Base-by-base conservation (phyloP, 345 rosid species). In the Ceriops zippeliana region DNA sequence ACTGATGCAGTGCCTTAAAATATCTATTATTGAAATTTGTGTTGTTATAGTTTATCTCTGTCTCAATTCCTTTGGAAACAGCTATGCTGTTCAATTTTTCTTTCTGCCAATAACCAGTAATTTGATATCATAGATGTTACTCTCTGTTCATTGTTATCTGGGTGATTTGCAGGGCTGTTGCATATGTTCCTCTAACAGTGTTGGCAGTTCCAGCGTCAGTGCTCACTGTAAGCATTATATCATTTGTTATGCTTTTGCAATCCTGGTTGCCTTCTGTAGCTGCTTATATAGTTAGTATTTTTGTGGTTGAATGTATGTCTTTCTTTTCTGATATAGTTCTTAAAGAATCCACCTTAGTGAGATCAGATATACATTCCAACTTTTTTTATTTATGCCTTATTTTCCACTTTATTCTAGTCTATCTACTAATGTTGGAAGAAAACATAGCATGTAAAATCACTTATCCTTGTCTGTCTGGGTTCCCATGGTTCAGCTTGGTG, bases 201-300 rank as follows among this genome's bases (percentile, higher is more conserved):
- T 83, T 96, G 83, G 99, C 99, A 16, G 99, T 96, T 81, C 99
- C 99, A 67, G 99, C 98, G 38, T 92, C 99, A 11, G 90, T 96
- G 62, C 96, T 96, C 32, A 90, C 99, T 47, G 99, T 96, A 86
- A 89, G 89, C 63, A 65, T 61, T 54, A 38, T 51, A 61, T 35
- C 53, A 53, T 51, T 38, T 35, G 9, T 11, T 21, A 57, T 72
- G 51, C 52, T 63, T 69, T 49, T 61, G 52, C 67, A 31, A 63
- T 53, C 34, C 26, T 42, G 32, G 10, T 58, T 46, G 6, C 35
- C 51, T 16, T 22, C 26, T 74, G 13, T 30, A 31, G 28, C 2
- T 24, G 31, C 59, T 56, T 42, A 42, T 15, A 15, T 42, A 0
- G 3, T 42, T 42, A 26, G 4, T 3, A 31, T 60, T 28, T 37